These are phyloP conservation scores for Neofusicoccum parvum DNA, from an alignment of 2,329 filamentous ascomycete species.

Conservation along the genomic window DNA sequence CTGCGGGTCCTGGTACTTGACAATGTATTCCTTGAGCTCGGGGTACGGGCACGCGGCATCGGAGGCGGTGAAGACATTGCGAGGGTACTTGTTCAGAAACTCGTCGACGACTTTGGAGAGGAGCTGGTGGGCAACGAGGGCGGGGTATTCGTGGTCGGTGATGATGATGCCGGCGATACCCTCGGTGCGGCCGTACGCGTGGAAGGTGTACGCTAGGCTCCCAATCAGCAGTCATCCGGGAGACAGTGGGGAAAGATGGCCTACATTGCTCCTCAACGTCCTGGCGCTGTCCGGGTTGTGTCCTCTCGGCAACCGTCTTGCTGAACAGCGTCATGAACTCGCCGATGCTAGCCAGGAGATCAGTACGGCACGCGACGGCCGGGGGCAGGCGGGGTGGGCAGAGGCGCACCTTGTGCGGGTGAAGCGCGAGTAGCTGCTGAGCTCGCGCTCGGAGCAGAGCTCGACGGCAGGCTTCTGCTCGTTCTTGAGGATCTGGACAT, in stretches of 20 bases:
- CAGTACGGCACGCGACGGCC: not conserved
- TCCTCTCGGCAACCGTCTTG: slow-evolving; percentile 85
- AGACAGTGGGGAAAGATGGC: slow-evolving; percentile 16
- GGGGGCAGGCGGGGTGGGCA: not conserved
- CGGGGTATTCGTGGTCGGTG: slow-evolving; percentile 57
- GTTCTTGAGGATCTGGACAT: slow-evolving; percentile 74
- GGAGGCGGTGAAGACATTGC: slow-evolving; percentile 63
- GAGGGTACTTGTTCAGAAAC: slow-evolving; percentile 76
- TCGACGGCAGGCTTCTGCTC: slow-evolving; percentile 74
- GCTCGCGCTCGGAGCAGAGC: slow-evolving; percentile 74
- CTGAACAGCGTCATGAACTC: slow-evolving; percentile 84
- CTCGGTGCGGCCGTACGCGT: slow-evolving; percentile 49
- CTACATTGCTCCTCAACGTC: slow-evolving; percentile 80
- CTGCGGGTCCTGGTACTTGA: slow-evolving; percentile 81
- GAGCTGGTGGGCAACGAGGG: slow-evolving; percentile 79
- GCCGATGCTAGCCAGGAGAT: slow-evolving; percentile 47
- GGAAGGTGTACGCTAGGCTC: slow-evolving; percentile 62
- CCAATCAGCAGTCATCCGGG: not conserved
- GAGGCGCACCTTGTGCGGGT: slow-evolving; percentile 66
- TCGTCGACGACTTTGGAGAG: slow-evolving; percentile 86
- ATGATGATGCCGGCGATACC: slow-evolving; percentile 52
- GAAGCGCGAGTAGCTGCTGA: slow-evolving; percentile 79
- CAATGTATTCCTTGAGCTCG: slow-evolving; percentile 76
- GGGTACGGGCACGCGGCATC: slow-evolving; percentile 63
- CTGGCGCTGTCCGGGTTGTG: slow-evolving; percentile 76